Base-by-base conservation (phyloP, 1,139 yeast species). In the Pichia sp. region DNA sequence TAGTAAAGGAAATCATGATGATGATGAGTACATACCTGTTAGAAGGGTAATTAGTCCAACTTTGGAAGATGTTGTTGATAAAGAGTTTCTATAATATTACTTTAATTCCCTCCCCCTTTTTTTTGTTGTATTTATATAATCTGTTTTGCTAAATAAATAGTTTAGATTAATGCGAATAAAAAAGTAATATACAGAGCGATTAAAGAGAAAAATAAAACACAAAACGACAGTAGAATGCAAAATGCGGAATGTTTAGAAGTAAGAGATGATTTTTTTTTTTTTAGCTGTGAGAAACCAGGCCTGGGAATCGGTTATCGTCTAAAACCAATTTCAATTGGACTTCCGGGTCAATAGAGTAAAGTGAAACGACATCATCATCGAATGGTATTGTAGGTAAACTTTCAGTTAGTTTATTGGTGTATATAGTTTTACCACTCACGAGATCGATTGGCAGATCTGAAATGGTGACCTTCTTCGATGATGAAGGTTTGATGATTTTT, bases 11-110 rank as follows among this genome's bases (percentile, higher is more conserved):
- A 20, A 31, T 15, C 38, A 39, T 9, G 35, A 20, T 12, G 11
- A 25, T 20, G 34, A 36, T 11, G 35, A 14, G 7, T 23, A 38
- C 18, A 39, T 38, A 17, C 42, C 47, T 10, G 36, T 45, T 3
- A 46, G 28, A 21, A 46, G 36, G 22, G 33, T 36, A 17, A 43
- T 38, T 24, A 44, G 51, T n/a, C 56, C 58, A 9, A 46, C 45
- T 2, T 17, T 55, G 9, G 59, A 55, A 38, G 57, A 54, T 31
- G 41, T 54, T 10, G 44, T 44, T 19, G 59, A 54, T 37, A 54
- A 46, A 18, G 57, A 52, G 37, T 51, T 53, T 38, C 38, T 48
- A 36, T 47, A 39, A 38, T 28, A 5, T 22, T 22, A 22, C n/a
- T n/a, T n/a, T n/a, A n/a, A n/a, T n/a, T n/a, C n/a, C n/a, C n/a